A percentile compares a stretch with the other conserved stretches of the same genome.
Conservation (phyloP, 2,329 filamentous ascomycete species). For the Decorospora gaudefroyi region DNA sequence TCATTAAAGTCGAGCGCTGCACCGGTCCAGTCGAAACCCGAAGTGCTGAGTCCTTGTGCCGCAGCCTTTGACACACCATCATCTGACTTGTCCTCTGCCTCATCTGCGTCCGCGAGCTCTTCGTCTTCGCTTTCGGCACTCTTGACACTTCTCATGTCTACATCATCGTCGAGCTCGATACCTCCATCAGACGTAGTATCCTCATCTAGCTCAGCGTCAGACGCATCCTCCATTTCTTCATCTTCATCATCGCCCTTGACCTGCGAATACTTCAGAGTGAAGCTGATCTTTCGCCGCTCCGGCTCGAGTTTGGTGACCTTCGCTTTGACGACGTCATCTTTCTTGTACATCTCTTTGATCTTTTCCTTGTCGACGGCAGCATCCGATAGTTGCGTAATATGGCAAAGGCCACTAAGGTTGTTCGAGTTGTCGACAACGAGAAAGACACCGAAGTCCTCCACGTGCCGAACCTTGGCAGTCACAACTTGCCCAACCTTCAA, state of each 20-base stretch:
- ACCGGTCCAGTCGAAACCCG: constrained; percentile 87
- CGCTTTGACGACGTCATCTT: constrained; percentile 92
- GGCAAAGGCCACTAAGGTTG: constrained; percentile 91
- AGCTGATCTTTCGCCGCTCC: constrained; percentile 77
- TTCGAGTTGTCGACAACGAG: constrained; percentile 84
- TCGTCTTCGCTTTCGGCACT: constrained; percentile 45
- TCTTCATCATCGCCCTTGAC: constrained; percentile 65
- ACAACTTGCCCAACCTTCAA: constrained; percentile 79
- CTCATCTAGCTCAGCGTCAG: constrained; percentile 25
- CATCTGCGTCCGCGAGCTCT: constrained; percentile 42
- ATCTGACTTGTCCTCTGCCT: constrained; percentile 42
- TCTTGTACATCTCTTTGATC: constrained; percentile 85
- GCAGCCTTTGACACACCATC: constrained; percentile 17
- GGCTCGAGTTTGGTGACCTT: constrained; percentile 78
- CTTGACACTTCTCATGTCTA: constrained; percentile 54
- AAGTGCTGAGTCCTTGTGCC: constrained; percentile 64
- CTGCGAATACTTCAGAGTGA: constrained; percentile 91
- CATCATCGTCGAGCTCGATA: constrained; percentile 46
- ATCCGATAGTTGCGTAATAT: constrained; percentile 89
- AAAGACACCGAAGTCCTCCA: constrained; percentile 94
- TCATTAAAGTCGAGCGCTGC: constrained; percentile 59
- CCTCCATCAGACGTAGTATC: constrained; percentile 51
- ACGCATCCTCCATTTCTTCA: constrained; percentile 48
- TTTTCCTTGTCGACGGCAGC: constrained; percentile 80
- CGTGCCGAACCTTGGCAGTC: constrained; percentile 88